phyloP scores from a whole-genome alignment of 805 yeast species.

The Cyberlindnera maritima region DNA sequence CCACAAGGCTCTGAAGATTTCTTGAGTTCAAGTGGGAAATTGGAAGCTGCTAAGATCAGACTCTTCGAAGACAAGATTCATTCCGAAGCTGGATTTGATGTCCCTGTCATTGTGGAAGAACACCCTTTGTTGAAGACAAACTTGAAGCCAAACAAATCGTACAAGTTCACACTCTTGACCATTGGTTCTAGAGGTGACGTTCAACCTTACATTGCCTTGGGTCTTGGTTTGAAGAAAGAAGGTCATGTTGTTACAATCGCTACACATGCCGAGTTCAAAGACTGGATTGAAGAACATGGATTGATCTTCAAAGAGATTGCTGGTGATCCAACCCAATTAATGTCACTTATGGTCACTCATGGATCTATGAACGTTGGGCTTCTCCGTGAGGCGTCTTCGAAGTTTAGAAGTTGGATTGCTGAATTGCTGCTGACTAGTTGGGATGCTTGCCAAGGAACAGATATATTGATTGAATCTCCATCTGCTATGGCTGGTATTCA shows the following conservation, averaged over 20 bases:
- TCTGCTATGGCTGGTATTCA: conserved; percentile 95
- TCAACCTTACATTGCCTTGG: conserved; percentile 93
- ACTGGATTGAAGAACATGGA: conserved; percentile 68
- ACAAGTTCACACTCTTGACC: conserved; percentile 68
- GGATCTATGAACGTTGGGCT: conserved; percentile 84
- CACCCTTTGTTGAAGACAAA: conserved; percentile 52
- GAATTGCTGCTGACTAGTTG: conserved; percentile 73
- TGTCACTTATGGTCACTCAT: conserved; percentile 90
- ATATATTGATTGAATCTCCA: conserved; percentile 90
- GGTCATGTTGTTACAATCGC: conserved; percentile 86
- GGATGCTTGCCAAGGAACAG: conserved; percentile 81
- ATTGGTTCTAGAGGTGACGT: conserved; percentile 97
- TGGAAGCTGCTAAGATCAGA: conserved; percentile 58
- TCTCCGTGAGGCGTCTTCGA: conserved; percentile 75
- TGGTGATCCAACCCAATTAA: conserved; percentile 89
- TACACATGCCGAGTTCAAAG: conserved; percentile 78
- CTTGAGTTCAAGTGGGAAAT: conserved; percentile 25
- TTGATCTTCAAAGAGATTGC: conserved; percentile 74
- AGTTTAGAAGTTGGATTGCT: conserved; percentile 79
- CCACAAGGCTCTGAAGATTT: conserved; percentile 11
- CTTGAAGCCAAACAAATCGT: conserved; percentile 51
- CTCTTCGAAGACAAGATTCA: conserved; percentile 66
- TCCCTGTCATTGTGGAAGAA: conserved; percentile 69
- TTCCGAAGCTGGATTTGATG: conserved; percentile 56
- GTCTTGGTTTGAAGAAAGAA: conserved; percentile 69